Base-by-base conservation (phyloP, 2,329 filamentous ascomycete genomes). In the Cladosporium oxysporum region DNA sequence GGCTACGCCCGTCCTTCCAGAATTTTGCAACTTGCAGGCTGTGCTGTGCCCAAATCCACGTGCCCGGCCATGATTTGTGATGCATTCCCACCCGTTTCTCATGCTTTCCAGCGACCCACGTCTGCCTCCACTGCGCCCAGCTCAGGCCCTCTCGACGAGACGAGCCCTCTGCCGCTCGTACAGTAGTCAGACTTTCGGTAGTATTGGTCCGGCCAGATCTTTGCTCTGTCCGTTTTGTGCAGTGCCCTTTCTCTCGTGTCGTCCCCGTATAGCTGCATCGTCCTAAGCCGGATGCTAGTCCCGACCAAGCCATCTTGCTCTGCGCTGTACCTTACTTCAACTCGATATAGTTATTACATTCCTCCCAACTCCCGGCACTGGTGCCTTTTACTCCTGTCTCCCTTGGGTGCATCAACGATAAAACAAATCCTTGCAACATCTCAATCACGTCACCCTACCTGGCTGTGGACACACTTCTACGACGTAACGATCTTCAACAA, bases 261-360 rank as follows among this genome's bases (percentile, higher is more conserved):
- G 8, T 55, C 28, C 33, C 61, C 50, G 61, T 63, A 57, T 63
- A 55, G 33, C 35, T 57, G 50, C 61, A 26, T 55, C 10, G 5
- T 11, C 23, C 61, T 52, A 63, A 63, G 61, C 61, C 61, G 61
- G 61, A 47, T 35, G 18, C 14, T 28, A 18, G 21, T 12, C 50
- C 31, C 50, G 61, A 44, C 61, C 50, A 57, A 63, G 61, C 61
- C 26, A 44, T 57, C 61, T 8, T 53, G 14, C 60, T 23, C 21
- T 18, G 52, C 31, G 52, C 44, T 21, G 44, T 29, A 21, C 50
- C 50, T 63, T 57, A 35, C 61, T 47, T 57, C 21, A 33, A 35
- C 35, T 44, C 50, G 50, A 33, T 55, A 35, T 47, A 44, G 23
- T 49, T 49, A 33, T 33, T 47, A 16, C 59, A 62, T 52, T 37